These are phyloP conservation scores for Penicillium verrucosum DNA, from an alignment of 2,329 filamentous ascomycete species.

Conservation along the genomic window DNA sequence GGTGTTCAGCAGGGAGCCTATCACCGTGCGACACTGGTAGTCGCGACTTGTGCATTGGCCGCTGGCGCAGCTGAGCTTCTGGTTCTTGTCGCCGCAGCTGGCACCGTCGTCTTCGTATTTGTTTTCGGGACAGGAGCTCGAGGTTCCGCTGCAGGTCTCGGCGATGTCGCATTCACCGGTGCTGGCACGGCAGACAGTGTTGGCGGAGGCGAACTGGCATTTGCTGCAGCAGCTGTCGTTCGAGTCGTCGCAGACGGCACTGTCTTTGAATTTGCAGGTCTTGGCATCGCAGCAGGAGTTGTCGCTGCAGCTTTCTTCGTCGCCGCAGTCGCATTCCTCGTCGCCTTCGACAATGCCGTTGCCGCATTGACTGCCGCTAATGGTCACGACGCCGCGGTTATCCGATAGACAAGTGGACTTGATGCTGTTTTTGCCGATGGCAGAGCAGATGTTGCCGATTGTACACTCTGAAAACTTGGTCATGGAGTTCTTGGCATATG, in stretches of 20 bases:
- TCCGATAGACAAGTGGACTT: conserved; percentile 74
- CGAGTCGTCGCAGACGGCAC: conserved; percentile 67
- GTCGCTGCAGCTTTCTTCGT: conserved; percentile 63
- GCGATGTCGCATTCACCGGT: conserved; percentile 79
- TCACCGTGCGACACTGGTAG: conserved; percentile 79
- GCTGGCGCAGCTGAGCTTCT: conserved; percentile 72
- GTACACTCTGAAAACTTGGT: conserved; percentile 81
- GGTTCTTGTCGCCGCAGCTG: conserved; percentile 59
- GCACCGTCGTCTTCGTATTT: conserved; percentile 65
- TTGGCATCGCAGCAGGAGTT: conserved; percentile 80
- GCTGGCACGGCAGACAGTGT: conserved; percentile 74
- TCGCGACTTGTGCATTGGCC: conserved; percentile 94
- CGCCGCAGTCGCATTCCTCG: conserved; percentile 95
- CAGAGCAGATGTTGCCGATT: conserved; percentile 90
- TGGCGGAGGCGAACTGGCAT: conserved; percentile 50
- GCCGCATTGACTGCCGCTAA: conserved; percentile 81
- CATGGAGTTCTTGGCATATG: conserved; percentile 71
- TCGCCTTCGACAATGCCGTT: conserved; percentile 95
- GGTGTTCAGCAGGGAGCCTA: conserved; percentile 68
- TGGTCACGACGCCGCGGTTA: conserved; percentile 78
- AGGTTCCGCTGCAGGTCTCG: conserved; percentile 74
- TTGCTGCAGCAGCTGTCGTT: conserved; percentile 48
- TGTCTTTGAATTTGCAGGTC: conserved; percentile 78
- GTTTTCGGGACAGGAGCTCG: conserved; percentile 72
- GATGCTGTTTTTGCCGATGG: conserved; percentile 72